Conservation (phyloP, 768 basidiomycete species). For the Cystofilobasidium bisporidii region DNA sequence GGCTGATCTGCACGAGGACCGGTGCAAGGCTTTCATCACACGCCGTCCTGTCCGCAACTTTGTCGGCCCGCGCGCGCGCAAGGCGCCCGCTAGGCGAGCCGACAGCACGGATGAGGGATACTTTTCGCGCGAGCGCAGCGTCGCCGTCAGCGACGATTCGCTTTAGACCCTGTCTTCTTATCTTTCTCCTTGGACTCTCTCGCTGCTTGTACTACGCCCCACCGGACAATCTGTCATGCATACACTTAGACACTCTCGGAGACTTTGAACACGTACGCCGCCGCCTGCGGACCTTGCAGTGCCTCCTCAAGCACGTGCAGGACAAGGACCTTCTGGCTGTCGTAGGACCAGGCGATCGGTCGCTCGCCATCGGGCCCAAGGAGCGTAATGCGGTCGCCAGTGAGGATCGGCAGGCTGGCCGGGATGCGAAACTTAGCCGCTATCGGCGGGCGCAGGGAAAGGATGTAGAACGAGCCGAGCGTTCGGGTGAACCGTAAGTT, state of each 20-base stretch:
- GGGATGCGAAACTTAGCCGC: constrained; percentile 41
- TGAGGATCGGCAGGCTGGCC: constrained; percentile 44
- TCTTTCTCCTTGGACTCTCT: background rate
- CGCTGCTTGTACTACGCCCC: background rate
- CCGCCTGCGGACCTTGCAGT: no score
- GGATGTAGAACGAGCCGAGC: constrained; percentile 48
- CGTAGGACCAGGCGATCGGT: constrained; percentile 38
- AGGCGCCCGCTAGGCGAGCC: background rate
- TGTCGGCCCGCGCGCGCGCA: constrained; percentile 10
- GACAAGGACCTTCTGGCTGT: constrained; percentile 19
- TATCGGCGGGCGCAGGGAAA: constrained; percentile 43
- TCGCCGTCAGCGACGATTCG: constrained; percentile 38
- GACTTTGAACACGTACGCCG: constrained; percentile 16
- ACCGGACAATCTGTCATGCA: no score
- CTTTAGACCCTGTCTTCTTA: background rate
- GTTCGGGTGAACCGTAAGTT: constrained; percentile 48
- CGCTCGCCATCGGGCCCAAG: constrained; percentile 38
- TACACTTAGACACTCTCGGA: background rate
- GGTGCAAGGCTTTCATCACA: constrained; percentile 9
- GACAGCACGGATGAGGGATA: constrained; percentile 11
- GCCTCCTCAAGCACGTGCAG: constrained; percentile 26
- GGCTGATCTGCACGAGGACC: background rate
- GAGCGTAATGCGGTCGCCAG: constrained; percentile 45
- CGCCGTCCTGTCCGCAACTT: constrained; percentile 13
- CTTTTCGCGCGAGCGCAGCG: no score